Base-by-base conservation (phyloP, 345 rosid genomes). In the Diplotaxis tenuifolia region DNA sequence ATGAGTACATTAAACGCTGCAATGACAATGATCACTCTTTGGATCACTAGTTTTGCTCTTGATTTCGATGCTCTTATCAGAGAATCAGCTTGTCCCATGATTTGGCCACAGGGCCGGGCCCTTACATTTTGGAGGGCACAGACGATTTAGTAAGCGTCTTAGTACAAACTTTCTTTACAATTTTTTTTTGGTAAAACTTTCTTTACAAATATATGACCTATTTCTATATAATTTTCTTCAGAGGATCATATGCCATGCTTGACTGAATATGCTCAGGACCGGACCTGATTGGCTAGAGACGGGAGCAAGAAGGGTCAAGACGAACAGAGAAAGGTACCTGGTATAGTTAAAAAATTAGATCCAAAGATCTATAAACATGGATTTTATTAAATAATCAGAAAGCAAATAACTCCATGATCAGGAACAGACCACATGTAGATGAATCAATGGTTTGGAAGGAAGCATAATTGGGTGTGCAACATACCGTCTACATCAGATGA, bases 361-460 rank as follows among this genome's bases (percentile, higher is more conserved):
- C 55, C 40, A 56, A 54, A 62, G 56, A 20, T 61, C 38, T 63
- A 56, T 16, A 52, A 75, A 64, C n/a, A n/a, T n/a, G n/a, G n/a
- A n/a, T n/a, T n/a, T n/a, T n/a, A n/a, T n/a, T n/a, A n/a, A n/a
- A n/a, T n/a, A n/a, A n/a, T n/a, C n/a, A n/a, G 62, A 20, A 36
- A 53, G 74, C 21, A 19, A 59, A 61, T 15, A 71, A 70, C 42
- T 38, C 57, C 75, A 59, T 36, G 49, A 16, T 63, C 23, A 29
- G 54, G 68, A 38, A 63, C 64, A 78, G 87, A 94, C 96, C 98
- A 88, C 42, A 91, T 80, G 80, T 94, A 91, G 69, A 91, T 89
- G 78, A 78, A 86, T 63, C 83, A 73, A 76, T 94, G 97, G 84
- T 68, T 69, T 3, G 98, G 97, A 84, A 94, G 97, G 78, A 88